Conservation (phyloP, 1,284 basidiomycete genomes). For the Takashimella tepidaria region DNA sequence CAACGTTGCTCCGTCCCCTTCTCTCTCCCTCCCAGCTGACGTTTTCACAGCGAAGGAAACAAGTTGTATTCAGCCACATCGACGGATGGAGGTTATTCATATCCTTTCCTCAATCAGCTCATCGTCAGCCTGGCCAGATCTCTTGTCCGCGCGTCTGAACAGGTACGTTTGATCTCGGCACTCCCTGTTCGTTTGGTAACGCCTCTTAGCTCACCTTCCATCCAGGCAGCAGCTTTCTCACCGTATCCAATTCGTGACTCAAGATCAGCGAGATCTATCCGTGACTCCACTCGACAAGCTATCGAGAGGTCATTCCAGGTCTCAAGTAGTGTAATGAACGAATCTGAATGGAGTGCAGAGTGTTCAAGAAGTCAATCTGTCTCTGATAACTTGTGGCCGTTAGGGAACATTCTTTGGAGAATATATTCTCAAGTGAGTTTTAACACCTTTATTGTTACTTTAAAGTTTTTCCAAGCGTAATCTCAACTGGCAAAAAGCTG, state of each 20-base stretch:
- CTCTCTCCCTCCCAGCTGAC: neutral
- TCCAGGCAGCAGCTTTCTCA: slow-evolving; percentile 27
- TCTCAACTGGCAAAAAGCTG: no score
- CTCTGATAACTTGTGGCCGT: slow-evolving; percentile 32
- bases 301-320: slow-evolving; percentile 37
- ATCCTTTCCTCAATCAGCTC: slow-evolving; percentile 31
- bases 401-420: slow-evolving; percentile 38
- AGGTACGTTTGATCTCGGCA: no score
- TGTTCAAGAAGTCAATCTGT: slow-evolving; percentile 12
- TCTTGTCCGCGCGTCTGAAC: slow-evolving; percentile 2
- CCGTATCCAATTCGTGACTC: slow-evolving; percentile 24
- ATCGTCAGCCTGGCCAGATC: slow-evolving; percentile 21
- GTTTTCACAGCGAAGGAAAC: slow-evolving; percentile 28
- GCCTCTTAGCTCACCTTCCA: neutral
- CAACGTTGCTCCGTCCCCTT: neutral
- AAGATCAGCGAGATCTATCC: slow-evolving; percentile 31
- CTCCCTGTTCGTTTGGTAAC: no score
- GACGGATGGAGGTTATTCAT: slow-evolving; percentile 18
- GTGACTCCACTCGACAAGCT: slow-evolving; percentile 36
- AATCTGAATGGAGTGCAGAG: slow-evolving; percentile 18
- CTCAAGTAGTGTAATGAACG: slow-evolving; percentile 17
- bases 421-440: slow-evolving; percentile 35
- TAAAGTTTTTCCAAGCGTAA: no score
- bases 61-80: slow-evolving; percentile 26
- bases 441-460: neutral